These are phyloP conservation scores for Lanmaoa rubissima DNA, from an alignment of 768 basidiomycete species.

Conservation along the genomic window DNA sequence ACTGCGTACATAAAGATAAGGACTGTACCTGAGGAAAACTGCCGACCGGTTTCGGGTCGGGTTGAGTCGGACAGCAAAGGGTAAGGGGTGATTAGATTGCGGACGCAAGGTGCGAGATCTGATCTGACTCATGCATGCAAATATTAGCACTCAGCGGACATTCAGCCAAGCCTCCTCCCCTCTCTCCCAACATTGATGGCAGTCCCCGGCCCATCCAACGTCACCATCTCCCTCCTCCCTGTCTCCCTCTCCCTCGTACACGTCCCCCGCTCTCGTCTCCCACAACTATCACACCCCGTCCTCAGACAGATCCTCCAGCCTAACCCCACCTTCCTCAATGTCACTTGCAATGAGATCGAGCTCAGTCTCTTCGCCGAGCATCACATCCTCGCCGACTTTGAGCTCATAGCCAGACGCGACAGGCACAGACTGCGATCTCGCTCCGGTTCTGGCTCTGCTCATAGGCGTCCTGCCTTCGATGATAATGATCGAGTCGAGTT, in stretches of 20 bases:
- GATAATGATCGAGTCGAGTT: constrained; percentile 58
- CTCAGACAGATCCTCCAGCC: constrained; percentile 70
- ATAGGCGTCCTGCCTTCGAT: constrained; percentile 20
- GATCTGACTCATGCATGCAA: constrained; percentile 12
- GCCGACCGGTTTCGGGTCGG: not conserved
- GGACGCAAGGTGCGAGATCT: not conserved
- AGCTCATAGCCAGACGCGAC: constrained; percentile 57
- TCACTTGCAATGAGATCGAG: constrained; percentile 78
- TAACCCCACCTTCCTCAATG: constrained; percentile 64
- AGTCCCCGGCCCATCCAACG: constrained; percentile 28
- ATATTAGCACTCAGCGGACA: constrained; percentile 10
- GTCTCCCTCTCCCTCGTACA: constrained; percentile 71
- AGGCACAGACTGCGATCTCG: constrained; percentile 44
- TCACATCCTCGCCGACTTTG: constrained; percentile 55
- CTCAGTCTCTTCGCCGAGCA: constrained; percentile 72
- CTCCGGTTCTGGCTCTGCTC: constrained; percentile 36
- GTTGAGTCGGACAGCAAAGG: not conserved
- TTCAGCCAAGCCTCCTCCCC: constrained; percentile 2
- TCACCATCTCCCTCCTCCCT: constrained; percentile 70
- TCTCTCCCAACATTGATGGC: constrained; percentile 24
- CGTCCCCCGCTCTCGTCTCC: constrained; percentile 67
- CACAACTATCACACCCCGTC: constrained; percentile 55
- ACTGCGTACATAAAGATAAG: constrained; percentile 10
- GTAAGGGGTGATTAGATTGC: not conserved
- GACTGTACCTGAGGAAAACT: not conserved